Evolutionary conservation across 148 eudicot species (phyloP).

Genomic region (Suaeda aralocaspica): DNA sequence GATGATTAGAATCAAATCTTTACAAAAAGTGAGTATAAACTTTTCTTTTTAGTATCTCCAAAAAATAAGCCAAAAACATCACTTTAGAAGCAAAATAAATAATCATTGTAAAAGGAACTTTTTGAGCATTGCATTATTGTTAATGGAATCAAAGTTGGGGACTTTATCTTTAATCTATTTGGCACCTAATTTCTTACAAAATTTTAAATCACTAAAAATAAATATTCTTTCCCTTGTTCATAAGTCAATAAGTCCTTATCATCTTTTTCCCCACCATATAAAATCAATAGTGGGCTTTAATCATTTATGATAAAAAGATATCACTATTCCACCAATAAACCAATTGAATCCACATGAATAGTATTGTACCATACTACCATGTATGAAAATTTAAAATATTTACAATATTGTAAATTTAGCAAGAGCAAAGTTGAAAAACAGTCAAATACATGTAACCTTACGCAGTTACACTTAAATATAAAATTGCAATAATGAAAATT

Average conservation of each 20-base stretch:
- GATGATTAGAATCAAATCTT: no score
- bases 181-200: background rate
- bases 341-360: background rate
- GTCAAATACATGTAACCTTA: background rate
- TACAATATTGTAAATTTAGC: no score
- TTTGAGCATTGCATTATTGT: constrained; percentile 5
- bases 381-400: no score
- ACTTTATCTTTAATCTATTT: background rate
- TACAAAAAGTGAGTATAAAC: no score
- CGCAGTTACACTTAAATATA: background rate
- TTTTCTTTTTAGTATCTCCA: no score
- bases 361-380: no score
- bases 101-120: background rate
- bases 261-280: constrained; percentile 3
- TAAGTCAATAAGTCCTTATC: background rate
- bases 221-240: background rate
- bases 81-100: background rate
- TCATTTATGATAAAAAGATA: background rate
- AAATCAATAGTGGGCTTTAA: background rate
- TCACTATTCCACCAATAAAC: background rate
- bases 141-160: constrained; percentile 13
- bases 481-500: background rate
- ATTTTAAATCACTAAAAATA: background rate
- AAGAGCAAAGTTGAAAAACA: no score
- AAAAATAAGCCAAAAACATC: background rate